Base-by-base conservation (phyloP, 1,284 basidiomycete genomes). In the Cryptococcus floricola region DNA sequence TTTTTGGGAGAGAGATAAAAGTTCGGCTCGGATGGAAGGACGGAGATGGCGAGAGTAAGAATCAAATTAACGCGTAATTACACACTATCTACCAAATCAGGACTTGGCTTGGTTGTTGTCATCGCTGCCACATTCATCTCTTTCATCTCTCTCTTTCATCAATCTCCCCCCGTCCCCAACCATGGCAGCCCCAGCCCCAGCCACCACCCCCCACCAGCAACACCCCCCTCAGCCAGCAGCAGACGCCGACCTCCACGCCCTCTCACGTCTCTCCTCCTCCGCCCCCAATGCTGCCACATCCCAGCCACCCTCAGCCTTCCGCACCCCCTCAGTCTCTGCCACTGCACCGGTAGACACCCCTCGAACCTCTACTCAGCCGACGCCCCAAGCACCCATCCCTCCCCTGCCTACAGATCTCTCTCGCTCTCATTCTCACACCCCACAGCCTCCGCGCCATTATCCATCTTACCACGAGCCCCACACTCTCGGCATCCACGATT, bases 401-500 rank as follows among this genome's bases (percentile, higher is more conserved):
- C 4, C n/a, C 42, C 42, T 16, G 14, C 19, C 14, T 14, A 5
- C 42, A 18, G 10, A n/a, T 12, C 42, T 10, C 31, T 34, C 31
- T 3, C 31, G 7, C 10, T 34, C 31, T 0, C 31, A 18, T 12
- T 25, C 18, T 12, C 25, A 25, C 42, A 18, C 18, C 42, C 42
- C 42, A 44, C 12, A 44, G 42, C 42, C 18, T 44, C 42, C 42
- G 18, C 18, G 18, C 14, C 42, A 18, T 25, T 25, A 44, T 8
- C 19, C 41, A 16, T 23, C 41, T 16, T 42, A 42, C 19, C 41
- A 42, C 46, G 56, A 57, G 39, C 56, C 56, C 9, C 61, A 61
- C 41, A 52, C 65, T 10, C 67, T 68, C 59, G 59, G 62, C 16
- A 73, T 74, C 46, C 67, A 65, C 18, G 69, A 73, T 52, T 66